Evolutionary conservation across 2,329 filamentous ascomycete species (phyloP).

Genomic region (Rasamsonia emersonii): DNA sequence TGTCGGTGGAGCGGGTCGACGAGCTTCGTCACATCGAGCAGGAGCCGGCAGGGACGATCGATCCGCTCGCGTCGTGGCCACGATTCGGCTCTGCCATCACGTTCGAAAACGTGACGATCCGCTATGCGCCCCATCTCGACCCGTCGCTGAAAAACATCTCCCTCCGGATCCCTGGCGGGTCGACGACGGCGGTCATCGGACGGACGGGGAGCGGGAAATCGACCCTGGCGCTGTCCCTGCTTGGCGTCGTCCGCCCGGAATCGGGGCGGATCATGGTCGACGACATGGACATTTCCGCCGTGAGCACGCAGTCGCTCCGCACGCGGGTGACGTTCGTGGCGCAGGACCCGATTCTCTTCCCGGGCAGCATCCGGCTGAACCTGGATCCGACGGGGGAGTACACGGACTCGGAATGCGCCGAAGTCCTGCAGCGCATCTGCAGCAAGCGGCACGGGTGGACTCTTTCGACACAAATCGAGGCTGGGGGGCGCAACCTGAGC

Average conservation of each 20-base stretch:
- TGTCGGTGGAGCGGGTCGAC: slow-evolving; percentile 78
- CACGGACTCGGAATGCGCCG: slow-evolving; percentile 45
- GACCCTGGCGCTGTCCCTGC: slow-evolving; percentile 57
- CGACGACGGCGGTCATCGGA: slow-evolving; percentile 70
- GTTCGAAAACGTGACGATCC: slow-evolving; percentile 69
- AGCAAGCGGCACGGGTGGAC: slow-evolving; percentile 48
- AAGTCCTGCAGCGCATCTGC: slow-evolving; percentile 48
- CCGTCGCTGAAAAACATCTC: slow-evolving; percentile 61
- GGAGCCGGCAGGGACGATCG: slow-evolving; percentile 58
- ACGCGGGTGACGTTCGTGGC: slow-evolving; percentile 58
- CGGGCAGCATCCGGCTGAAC: slow-evolving; percentile 53
- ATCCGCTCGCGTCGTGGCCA: slow-evolving; percentile 71
- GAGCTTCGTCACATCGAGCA: slow-evolving; percentile 72
- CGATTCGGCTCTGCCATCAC: slow-evolving; percentile 60
- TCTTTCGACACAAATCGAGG: slow-evolving; percentile 49
- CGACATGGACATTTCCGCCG: slow-evolving; percentile 50
- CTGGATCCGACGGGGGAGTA: slow-evolving; percentile 54
- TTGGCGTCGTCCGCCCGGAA: slow-evolving; percentile 48
- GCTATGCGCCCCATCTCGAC: slow-evolving; percentile 69
- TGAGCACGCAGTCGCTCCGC: slow-evolving; percentile 52
- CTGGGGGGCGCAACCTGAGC: slow-evolving; percentile 53
- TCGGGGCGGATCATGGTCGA: slow-evolving; percentile 53
- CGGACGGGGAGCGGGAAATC: slow-evolving; percentile 76
- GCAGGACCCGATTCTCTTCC: slow-evolving; percentile 59
- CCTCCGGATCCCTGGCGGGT: slow-evolving; percentile 67